Percentiles rank a stretch among this genome's conserved stretches.
phyloP scores from a whole-genome alignment of 1,284 basidiomycete genomes.

The Malassezia obtusa region DNA sequence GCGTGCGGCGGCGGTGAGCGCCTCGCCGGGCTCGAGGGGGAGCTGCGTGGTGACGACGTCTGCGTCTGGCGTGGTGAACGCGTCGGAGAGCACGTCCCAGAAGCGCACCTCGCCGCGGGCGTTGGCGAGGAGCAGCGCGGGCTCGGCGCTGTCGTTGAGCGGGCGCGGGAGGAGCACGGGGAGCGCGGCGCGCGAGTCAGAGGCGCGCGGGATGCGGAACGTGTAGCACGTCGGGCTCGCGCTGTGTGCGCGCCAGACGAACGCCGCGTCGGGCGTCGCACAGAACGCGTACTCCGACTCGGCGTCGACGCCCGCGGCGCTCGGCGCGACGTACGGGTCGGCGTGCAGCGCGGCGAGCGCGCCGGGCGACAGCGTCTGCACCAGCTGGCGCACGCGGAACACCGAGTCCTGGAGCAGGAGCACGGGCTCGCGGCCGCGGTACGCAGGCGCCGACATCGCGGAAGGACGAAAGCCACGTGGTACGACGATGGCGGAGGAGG shows the following conservation, averaged over 20 bases:
- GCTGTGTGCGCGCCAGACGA: slow-evolving; percentile 12
- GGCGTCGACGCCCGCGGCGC: slow-evolving; percentile 9
- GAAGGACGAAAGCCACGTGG: slow-evolving; percentile 1
- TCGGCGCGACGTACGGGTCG: slow-evolving; percentile 8
- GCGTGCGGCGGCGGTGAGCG: slow-evolving; percentile 3
- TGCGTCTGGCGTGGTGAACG: background rate
- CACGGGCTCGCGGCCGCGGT: slow-evolving; percentile 1
- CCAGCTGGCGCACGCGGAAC: slow-evolving; percentile 3
- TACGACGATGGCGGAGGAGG: background rate
- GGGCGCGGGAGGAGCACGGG: slow-evolving; percentile 12
- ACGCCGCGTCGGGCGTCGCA: background rate
- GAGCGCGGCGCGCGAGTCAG: background rate
- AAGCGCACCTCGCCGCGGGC: slow-evolving; percentile 1
- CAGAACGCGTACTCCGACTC: slow-evolving; percentile 13
- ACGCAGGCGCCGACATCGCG: slow-evolving; percentile 1
- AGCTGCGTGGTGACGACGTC: background rate
- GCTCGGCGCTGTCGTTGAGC: slow-evolving; percentile 13
- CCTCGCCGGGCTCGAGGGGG: slow-evolving; percentile 6
- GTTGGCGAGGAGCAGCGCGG: slow-evolving; percentile 10
- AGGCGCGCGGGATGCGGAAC: background rate
- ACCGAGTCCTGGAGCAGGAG: slow-evolving; percentile 15
- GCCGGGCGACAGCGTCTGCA: background rate
- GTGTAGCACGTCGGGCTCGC: slow-evolving; percentile 2
- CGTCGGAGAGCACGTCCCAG: slow-evolving; percentile 15
- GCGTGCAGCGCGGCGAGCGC: slow-evolving; percentile 3